These are phyloP conservation scores for Sanghuangporus sanghuang DNA, from an alignment of 1,284 basidiomycete species.

Conservation along the genomic window DNA sequence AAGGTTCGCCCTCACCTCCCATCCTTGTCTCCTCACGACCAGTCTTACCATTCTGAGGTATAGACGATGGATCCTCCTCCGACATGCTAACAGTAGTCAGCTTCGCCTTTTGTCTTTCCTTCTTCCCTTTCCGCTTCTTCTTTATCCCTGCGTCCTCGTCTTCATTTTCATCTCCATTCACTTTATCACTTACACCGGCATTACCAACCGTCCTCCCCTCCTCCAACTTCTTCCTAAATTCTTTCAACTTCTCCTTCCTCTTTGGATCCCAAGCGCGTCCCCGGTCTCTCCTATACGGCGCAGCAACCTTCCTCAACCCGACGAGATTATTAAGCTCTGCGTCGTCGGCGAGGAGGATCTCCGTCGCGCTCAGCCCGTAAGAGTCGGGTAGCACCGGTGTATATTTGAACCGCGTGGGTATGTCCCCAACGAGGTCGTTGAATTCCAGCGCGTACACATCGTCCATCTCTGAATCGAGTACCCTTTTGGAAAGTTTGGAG, in stretches of 20 bases:
- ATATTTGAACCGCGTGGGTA: constrained; percentile 95
- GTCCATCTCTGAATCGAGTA: constrained; percentile 84
- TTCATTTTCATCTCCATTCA: constrained; percentile 15
- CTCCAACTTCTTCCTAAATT: constrained; percentile 61
- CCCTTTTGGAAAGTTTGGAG: constrained; percentile 79
- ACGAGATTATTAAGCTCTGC: constrained; percentile 90
- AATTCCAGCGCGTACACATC: constrained; percentile 89
- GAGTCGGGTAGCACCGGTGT: constrained; percentile 60
- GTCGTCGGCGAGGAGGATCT: constrained; percentile 92
- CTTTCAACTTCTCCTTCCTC: constrained; percentile 67
- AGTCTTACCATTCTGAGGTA: background rate
- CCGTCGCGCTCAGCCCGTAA: constrained; percentile 77
- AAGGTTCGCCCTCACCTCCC: background rate
- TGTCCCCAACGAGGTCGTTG: constrained; percentile 91
- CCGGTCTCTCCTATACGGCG: constrained; percentile 74
- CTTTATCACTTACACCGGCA: too few relatives aligned
- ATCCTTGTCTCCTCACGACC: background rate
- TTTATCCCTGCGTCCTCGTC: constrained; percentile 21
- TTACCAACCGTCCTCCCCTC: constrained; percentile 1
- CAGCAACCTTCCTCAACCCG: constrained; percentile 76
- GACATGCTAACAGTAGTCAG: background rate
- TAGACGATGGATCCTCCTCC: background rate
- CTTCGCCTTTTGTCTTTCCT: constrained; percentile 46
- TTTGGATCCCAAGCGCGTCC: constrained; percentile 54
- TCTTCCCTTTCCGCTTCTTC: constrained; percentile 14